Evolutionary conservation across 352 stramenopile species (phyloP).

Genomic region (Phytophthora constricta): DNA sequence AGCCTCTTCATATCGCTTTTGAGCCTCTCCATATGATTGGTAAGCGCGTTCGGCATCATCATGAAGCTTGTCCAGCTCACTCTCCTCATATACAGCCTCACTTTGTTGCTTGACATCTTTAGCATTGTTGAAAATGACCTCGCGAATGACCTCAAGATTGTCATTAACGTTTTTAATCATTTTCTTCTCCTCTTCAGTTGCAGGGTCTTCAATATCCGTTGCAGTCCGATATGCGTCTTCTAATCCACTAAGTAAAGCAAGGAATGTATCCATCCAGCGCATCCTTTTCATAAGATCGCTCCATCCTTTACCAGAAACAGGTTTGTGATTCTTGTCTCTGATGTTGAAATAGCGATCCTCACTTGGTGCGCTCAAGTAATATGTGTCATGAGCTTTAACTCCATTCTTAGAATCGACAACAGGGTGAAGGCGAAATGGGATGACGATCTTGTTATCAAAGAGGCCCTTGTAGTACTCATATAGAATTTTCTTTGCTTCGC

Average conservation of each 20-base stretch:
- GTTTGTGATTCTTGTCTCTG: slow-evolving; percentile 14
- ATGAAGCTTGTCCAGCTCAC: slow-evolving; percentile 1
- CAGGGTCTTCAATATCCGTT: too few relatives aligned
- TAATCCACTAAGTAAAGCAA: neutral
- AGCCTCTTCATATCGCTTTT: slow-evolving; percentile 8
- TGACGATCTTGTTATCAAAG: neutral
- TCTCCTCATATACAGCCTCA: neutral
- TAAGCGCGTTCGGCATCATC: slow-evolving; percentile 9
- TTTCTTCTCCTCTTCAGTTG: too few relatives aligned
- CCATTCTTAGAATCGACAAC: neutral
- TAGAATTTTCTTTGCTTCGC: slow-evolving; percentile 13
- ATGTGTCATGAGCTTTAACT: slow-evolving; percentile 1
- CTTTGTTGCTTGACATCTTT: too few relatives aligned
- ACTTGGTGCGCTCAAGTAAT: slow-evolving; percentile 7
- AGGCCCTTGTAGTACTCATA: neutral
- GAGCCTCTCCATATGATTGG: slow-evolving; percentile 8
- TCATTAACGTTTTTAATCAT: neutral
- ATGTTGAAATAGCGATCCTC: neutral
- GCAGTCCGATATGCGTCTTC: neutral
- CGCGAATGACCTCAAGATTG: too few relatives aligned
- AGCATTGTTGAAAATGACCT: too few relatives aligned
- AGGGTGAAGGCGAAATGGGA: slow-evolving; percentile 1
- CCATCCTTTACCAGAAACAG: slow-evolving; percentile 9
- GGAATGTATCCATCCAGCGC: neutral
- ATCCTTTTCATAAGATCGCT: neutral